Evolutionary conservation across 257 asterid species (phyloP).

Genomic region (Nicotiana obtusifolia): DNA sequence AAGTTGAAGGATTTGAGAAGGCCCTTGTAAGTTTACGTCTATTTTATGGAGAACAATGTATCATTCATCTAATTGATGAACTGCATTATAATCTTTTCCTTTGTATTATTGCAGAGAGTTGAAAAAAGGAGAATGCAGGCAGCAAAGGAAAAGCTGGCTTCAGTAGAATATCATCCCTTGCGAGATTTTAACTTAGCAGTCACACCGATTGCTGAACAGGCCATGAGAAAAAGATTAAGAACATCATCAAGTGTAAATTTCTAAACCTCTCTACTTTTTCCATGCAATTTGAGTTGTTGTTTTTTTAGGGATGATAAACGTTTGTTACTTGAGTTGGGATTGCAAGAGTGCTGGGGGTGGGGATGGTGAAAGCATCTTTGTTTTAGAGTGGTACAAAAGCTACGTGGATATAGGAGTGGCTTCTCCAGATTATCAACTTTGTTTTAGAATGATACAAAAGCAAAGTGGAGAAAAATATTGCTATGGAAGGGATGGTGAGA

Average conservation of each 20-base stretch:
- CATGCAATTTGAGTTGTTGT: not conserved
- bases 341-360: not conserved
- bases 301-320: not conserved
- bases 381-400: too few species aligned
- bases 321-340: not conserved
- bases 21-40: conserved; percentile 50
- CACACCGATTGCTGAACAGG: conserved; percentile 17
- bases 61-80: not conserved
- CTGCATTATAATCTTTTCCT: not conserved
- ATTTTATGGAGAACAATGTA: not conserved
- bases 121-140: conserved; percentile 47
- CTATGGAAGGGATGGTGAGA: not conserved
- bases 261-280: not conserved
- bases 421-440: not conserved
- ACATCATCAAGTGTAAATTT: conserved; percentile 18
- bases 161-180: conserved; percentile 73
- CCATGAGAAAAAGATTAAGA: conserved; percentile 45
- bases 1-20: conserved; percentile 48
- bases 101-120: conserved; percentile 43
- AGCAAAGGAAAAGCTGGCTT: conserved; percentile 58
- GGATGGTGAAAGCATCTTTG: too few species aligned
- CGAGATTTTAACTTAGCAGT: conserved; percentile 26
- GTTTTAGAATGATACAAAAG: not conserved
- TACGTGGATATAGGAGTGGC: not conserved
- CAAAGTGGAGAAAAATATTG: not conserved